These are phyloP conservation scores for Ogataea henricii DNA, from an alignment of 805 yeast genomes.

Conservation along the genomic window DNA sequence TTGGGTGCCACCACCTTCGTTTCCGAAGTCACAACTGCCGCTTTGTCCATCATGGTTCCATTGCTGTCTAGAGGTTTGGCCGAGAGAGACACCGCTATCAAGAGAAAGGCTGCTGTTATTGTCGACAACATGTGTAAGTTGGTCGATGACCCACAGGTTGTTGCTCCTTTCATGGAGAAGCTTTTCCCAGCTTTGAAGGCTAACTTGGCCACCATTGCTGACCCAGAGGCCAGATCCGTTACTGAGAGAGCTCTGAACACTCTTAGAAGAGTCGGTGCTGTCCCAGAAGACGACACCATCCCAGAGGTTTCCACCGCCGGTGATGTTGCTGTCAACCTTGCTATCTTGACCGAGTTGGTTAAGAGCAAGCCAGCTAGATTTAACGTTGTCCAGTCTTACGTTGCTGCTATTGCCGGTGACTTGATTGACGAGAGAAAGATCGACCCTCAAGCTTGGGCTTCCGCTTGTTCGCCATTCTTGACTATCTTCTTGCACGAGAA, in stretches of 20 bases:
- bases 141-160: constrained; percentile 99
- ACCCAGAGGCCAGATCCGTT: constrained; percentile 99
- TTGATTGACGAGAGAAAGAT: constrained; percentile 97
- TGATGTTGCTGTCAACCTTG: constrained; percentile 86
- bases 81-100: constrained; percentile 99
- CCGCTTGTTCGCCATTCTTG: constrained; percentile 87
- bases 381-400: constrained; percentile 72
- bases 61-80: constrained; percentile 98
- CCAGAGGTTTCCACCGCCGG: constrained; percentile 99
- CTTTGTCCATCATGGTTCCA: constrained; percentile 99
- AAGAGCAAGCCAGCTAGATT: constrained; percentile 76
- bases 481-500: constrained; percentile 94
- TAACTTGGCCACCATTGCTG: constrained; percentile 96
- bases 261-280: constrained; percentile 98
- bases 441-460: constrained; percentile 90
- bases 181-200: constrained; percentile 94
- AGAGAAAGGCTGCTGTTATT: constrained; percentile 99
- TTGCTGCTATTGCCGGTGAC: constrained; percentile 98
- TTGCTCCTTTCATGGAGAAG: constrained; percentile 97
- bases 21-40: constrained; percentile 99
- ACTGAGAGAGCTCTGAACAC: constrained; percentile 96
- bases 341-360: constrained; percentile 73
- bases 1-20: constrained; percentile 99
- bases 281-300: constrained; percentile 82
- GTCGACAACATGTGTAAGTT: constrained; percentile 99